Percentiles rank a stretch among this genome's conserved stretches.
Evolutionary conservation across 352 stramenopile genomes (phyloP).

Genomic region (Globisporangium splendens): DNA sequence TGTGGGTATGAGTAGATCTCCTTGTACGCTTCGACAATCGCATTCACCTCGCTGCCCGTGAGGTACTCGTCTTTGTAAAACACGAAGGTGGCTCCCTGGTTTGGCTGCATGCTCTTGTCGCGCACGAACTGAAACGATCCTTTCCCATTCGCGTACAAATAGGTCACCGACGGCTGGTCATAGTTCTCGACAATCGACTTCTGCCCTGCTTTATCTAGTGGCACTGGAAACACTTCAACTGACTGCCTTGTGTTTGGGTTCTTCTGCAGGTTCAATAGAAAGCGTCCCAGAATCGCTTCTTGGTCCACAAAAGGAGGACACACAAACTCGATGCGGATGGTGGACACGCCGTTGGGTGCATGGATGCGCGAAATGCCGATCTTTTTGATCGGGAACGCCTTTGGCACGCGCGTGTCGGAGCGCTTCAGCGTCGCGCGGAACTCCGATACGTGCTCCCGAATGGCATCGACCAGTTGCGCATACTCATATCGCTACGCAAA

Average conservation of each 20-base stretch:
- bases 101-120: conserved; percentile 34
- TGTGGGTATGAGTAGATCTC: conserved; percentile 80
- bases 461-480: conserved; percentile 54
- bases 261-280: conserved; percentile 56
- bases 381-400: conserved; percentile 79
- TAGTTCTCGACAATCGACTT: conserved; percentile 65
- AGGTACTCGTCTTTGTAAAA: conserved; percentile 87
- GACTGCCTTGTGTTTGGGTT: conserved; percentile 19
- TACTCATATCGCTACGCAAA: conserved; percentile 54
- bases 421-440: conserved; percentile 76
- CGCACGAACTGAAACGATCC: conserved; percentile 82
- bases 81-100: conserved; percentile 54
- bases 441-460: conserved; percentile 72
- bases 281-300: conserved; percentile 67
- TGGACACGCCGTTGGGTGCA: conserved; percentile 78
- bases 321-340: conserved; percentile 80
- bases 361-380: conserved; percentile 77
- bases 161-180: conserved; percentile 66
- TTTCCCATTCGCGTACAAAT: conserved; percentile 68
- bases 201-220: conserved; percentile 25
- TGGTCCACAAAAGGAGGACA: conserved; percentile 75
- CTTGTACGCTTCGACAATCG: conserved; percentile 81
- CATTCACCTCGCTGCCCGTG: conserved; percentile 62
- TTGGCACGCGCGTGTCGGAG: conserved; percentile 63
- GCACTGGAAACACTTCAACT: conserved; percentile 62